Evolutionary conservation across 331 rosid genomes (phyloP).

Genomic region (Cydonia oblonga): DNA sequence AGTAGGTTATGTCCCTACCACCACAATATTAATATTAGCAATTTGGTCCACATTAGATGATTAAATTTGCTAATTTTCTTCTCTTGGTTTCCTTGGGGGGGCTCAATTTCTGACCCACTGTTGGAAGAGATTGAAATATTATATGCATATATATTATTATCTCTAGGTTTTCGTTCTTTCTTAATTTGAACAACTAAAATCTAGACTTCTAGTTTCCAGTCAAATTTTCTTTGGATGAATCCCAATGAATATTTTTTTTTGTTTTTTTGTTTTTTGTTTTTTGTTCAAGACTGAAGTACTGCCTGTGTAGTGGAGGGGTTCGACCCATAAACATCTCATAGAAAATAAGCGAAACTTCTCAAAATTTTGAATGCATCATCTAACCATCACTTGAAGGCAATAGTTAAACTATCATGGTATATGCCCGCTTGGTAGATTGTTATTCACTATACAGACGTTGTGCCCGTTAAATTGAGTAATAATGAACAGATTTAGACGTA

Average conservation of each 20-base stretch:
- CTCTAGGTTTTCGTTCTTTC: conserved; percentile 1
- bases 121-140: conserved; percentile 17
- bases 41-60: background rate
- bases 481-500: too few relatives aligned
- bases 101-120: too few relatives aligned
- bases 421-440: too few relatives aligned
- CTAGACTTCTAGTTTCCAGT: conserved; percentile 2
- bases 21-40: background rate
- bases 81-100: conserved; percentile 11
- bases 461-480: too few relatives aligned
- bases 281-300: conserved; percentile 11
- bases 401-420: too few relatives aligned
- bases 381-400: too few relatives aligned
- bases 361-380: too few relatives aligned
- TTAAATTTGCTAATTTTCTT: conserved; percentile 1
- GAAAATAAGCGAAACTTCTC: too few relatives aligned
- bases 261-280: too few relatives aligned
- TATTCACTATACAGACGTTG: too few relatives aligned
- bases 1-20: conserved; percentile 5
- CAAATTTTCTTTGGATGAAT: conserved; percentile 33
- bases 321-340: too few relatives aligned
- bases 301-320: too few relatives aligned
- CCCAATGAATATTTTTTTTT: conserved; percentile 11
- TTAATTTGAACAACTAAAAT: conserved; percentile 6
- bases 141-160: background rate